A percentile compares a stretch with the other conserved stretches of the same genome.
These are phyloP conservation scores for Pholiota conissans DNA, from an alignment of 768 basidiomycete genomes.

Conservation along the genomic window DNA sequence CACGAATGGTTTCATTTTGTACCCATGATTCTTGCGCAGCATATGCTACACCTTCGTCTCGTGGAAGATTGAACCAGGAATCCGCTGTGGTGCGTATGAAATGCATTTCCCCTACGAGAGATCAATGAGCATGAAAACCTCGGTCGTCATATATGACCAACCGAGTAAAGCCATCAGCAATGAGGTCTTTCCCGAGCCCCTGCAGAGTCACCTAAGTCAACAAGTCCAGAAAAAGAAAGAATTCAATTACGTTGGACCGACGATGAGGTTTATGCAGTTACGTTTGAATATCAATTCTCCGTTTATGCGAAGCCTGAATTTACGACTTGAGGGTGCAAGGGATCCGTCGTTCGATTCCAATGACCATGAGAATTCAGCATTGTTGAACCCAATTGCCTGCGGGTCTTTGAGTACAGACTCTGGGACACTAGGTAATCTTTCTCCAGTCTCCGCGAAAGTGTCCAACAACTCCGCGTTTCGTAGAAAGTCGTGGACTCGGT, in stretches of 20 bases:
- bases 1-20: slow-evolving; percentile 71
- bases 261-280: slow-evolving; percentile 52
- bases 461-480: slow-evolving; percentile 51
- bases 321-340: slow-evolving; percentile 44
- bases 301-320: slow-evolving; percentile 51
- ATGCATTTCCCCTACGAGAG: slow-evolving; percentile 57
- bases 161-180: slow-evolving; percentile 53
- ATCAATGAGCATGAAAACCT: too few species aligned
- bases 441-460: slow-evolving; percentile 27
- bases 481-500: slow-evolving; percentile 47
- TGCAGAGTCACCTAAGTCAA: not conserved
- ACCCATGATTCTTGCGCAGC: slow-evolving; percentile 84
- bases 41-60: slow-evolving; percentile 66
- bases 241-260: slow-evolving; percentile 55
- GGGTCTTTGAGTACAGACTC: not conserved
- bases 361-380: slow-evolving; percentile 61
- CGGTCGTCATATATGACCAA: not conserved
- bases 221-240: not conserved
- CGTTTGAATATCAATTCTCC: slow-evolving; percentile 56
- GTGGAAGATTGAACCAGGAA: slow-evolving; percentile 67
- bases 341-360: slow-evolving; percentile 31
- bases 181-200: slow-evolving; percentile 57
- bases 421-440: not conserved
- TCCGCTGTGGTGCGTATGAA: slow-evolving; percentile 45
- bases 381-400: slow-evolving; percentile 45